phyloP scores from a whole-genome alignment of 148 eudicot genomes.

The Euryodendron excelsum region DNA sequence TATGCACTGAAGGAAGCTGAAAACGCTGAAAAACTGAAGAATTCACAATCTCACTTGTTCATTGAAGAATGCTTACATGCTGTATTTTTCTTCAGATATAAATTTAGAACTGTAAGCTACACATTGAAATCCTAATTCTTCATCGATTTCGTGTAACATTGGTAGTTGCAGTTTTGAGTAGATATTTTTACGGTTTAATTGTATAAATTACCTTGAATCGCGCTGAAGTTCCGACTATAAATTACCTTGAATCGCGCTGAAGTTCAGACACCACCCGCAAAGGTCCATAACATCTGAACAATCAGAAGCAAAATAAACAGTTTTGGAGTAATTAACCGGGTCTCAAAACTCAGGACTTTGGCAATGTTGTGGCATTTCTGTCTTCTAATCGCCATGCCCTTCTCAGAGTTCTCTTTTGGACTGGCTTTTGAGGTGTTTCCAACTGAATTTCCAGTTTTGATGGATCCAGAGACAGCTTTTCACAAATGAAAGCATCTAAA shows the following conservation, averaged over 20 bases:
- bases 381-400: constrained; percentile 30
- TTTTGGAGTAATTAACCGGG: background rate
- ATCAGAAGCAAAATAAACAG: background rate
- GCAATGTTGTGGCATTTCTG: constrained; percentile 4
- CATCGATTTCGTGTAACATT: background rate
- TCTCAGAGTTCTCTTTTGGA: constrained; percentile 23
- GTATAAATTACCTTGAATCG: background rate
- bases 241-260: background rate
- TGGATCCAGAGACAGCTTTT: constrained; percentile 63
- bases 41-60: background rate
- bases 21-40: background rate
- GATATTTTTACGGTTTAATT: background rate
- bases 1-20: no score
- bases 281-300: background rate
- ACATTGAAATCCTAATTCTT: background rate
- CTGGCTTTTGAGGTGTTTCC: constrained; percentile 37
- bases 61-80: background rate
- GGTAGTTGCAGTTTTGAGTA: background rate
- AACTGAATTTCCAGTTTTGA: constrained; percentile 60
- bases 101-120: background rate
- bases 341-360: background rate
- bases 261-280: background rate
- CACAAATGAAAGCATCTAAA: constrained; percentile 60
- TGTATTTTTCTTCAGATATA: background rate
- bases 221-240: background rate